Evolutionary conservation across 305 asterid genomes (phyloP), one percentile per base, ranked within the genome.

Genomic region (Solanum hybrid): DNA sequence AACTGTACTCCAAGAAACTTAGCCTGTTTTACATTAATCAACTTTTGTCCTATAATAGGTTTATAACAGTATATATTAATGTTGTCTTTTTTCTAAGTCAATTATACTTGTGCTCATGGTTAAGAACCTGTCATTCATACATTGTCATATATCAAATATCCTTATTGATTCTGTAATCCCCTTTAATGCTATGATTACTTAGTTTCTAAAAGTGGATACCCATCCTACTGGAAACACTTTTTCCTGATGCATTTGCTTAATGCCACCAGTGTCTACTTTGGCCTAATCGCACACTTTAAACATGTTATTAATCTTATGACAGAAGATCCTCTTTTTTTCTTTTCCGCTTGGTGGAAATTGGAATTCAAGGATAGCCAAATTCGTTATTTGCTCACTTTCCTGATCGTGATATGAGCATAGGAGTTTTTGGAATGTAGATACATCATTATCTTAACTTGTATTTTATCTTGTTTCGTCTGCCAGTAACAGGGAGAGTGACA

Each of bases 401-500:
- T 84, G 73, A 19, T 84, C 1, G 40, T 84, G 75, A 51, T 51
- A 2, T 31, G 42, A 3, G 40, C 87, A 84, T 31, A 19, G 15
- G 9, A 10, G 14, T 40, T 13, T 2, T 40, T 36, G 5, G 29
- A 60, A 56, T n/a, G 37, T 71, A 35, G 38, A 73, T 6, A 19
- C 9, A 15, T 66, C 36, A 51, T 29, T 26, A 34, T 42, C 40
- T 75, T 1, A 90, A 51, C 77, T 75, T 66, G 78, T 40, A 90
- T 91, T 60, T 91, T 45, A 56, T 87, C 29, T 89, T 77, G 56
- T 10, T 89, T 72, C 35, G 34, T 92, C 79, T 66, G 34, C 66
- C 95, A 97, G 99, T 96, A 89, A 97, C 99, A 1, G 99, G 99
- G 78, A 91, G 99, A 92, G 99, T 97, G 89, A 97, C 98, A 2